phyloP scores from a whole-genome alignment of 257 asterid species.

The Nicotiana otophora region DNA sequence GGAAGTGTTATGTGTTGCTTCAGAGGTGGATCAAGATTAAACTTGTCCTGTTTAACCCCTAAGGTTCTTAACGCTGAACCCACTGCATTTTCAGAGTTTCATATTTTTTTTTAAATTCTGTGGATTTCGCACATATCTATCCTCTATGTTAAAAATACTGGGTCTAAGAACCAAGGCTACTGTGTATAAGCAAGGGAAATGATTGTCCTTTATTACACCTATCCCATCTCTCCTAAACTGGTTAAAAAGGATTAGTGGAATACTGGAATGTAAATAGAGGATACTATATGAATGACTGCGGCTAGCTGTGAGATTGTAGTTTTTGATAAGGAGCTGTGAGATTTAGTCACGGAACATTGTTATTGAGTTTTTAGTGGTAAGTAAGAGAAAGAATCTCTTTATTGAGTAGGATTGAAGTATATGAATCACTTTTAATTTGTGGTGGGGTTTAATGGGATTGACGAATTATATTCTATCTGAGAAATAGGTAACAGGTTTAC shows the following conservation, averaged over 20 bases:
- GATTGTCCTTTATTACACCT: background rate
- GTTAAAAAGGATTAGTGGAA: background rate
- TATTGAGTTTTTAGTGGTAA: background rate
- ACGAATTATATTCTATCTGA: background rate
- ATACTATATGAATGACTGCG: background rate
- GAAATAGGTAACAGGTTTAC: too few species aligned
- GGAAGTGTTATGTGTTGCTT: background rate
- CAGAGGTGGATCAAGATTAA: too few species aligned
- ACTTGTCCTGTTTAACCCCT: too few species aligned
- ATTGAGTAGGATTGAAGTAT: background rate
- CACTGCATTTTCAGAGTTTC: background rate
- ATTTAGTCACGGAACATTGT: background rate
- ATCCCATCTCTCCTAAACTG: background rate
- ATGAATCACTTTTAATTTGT: background rate
- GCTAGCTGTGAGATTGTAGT: background rate
- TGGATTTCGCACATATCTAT: background rate
- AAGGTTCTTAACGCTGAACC: too few species aligned
- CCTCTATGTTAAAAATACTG: too few species aligned
- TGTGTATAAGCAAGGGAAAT: conserved; percentile 3
- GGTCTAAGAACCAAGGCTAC: background rate
- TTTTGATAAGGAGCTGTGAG: background rate
- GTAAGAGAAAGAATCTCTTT: background rate
- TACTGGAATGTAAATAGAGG: background rate
- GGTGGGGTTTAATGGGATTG: background rate
- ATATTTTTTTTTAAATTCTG: too few species aligned